Conservation (phyloP, 1,284 basidiomycete genomes). For the Cerioporus squamosus region DNA sequence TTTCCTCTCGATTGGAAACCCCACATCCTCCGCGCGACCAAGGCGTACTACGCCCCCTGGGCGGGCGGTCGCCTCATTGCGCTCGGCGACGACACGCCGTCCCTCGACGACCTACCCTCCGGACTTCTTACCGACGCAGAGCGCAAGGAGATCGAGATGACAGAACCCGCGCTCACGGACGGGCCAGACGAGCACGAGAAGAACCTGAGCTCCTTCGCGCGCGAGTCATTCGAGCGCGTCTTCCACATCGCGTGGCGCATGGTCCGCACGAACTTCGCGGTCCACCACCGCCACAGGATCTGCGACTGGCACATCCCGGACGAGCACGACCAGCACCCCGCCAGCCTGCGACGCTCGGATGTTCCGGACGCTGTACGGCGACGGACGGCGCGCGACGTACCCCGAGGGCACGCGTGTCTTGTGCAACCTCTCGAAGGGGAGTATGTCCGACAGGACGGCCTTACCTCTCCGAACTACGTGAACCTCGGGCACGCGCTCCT, state of each 20-base stretch:
- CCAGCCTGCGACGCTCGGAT: neutral
- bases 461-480: neutral
- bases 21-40: constrained; percentile 11
- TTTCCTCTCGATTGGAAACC: constrained; percentile 6
- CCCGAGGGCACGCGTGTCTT: constrained; percentile 4
- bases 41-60: constrained; percentile 11
- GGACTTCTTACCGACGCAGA: constrained; percentile 3
- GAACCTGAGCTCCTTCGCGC: constrained; percentile 8
- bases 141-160: constrained; percentile 1
- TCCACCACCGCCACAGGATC: neutral
- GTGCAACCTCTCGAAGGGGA: constrained; percentile 16
- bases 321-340: neutral
- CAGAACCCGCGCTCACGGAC: neutral
- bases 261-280: constrained; percentile 2
- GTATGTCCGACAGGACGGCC: constrained; percentile 12
- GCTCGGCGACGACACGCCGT: constrained; percentile 8
- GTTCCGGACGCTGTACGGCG: constrained; percentile 9
- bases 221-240: constrained; percentile 4
- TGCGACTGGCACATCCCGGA: neutral
- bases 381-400: constrained; percentile 6
- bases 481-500: constrained; percentile 15
- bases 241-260: constrained; percentile 9
- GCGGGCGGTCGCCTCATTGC: constrained; percentile 9
- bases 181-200: constrained; percentile 1
- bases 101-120: constrained; percentile 2